Percentiles rank a stretch among this genome's conserved stretches.
Evolutionary conservation across 345 rosid genomes (phyloP).

Genomic region (Moringa oleifera): DNA sequence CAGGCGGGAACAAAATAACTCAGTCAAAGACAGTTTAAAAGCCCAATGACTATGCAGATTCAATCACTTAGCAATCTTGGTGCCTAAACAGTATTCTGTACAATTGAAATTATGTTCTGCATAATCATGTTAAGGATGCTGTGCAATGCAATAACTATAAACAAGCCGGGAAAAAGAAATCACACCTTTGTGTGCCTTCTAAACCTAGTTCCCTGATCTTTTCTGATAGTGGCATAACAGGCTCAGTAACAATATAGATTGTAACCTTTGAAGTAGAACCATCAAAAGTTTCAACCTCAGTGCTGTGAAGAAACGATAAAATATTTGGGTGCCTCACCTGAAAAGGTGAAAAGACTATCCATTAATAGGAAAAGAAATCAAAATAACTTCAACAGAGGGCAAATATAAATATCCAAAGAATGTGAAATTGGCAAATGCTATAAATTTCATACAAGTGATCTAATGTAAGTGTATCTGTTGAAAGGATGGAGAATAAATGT

Average conservation of each 20-base stretch:
- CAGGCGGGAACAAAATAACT: neutral
- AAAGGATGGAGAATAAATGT: neutral
- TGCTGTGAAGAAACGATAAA: slow-evolving; percentile 86
- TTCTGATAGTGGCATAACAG: slow-evolving; percentile 94
- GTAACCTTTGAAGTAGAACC: slow-evolving; percentile 66
- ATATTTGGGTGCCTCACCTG: slow-evolving; percentile 99
- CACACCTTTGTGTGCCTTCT: slow-evolving; percentile 83
- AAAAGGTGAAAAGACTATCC: slow-evolving; percentile 9
- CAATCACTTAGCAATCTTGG: neutral
- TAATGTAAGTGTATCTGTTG: slow-evolving; percentile 8
- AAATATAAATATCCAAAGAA: no score
- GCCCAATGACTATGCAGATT: neutral
- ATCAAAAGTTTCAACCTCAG: slow-evolving; percentile 80
- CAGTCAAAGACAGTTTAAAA: neutral
- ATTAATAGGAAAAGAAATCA: neutral
- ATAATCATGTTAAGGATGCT: neutral
- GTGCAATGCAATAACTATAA: neutral
- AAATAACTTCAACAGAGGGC: neutral
- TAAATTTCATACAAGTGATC: neutral
- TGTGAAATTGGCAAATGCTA: no score
- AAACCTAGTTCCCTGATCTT: slow-evolving; percentile 92
- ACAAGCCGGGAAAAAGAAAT: neutral
- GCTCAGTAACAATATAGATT: slow-evolving; percentile 93
- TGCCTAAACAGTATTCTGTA: neutral
- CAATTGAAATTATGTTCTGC: no score